A percentile compares a stretch with the other conserved stretches of the same genome.
phyloP scores from a whole-genome alignment of 2,329 filamentous ascomycete genomes.

The Phialophora expanda region DNA sequence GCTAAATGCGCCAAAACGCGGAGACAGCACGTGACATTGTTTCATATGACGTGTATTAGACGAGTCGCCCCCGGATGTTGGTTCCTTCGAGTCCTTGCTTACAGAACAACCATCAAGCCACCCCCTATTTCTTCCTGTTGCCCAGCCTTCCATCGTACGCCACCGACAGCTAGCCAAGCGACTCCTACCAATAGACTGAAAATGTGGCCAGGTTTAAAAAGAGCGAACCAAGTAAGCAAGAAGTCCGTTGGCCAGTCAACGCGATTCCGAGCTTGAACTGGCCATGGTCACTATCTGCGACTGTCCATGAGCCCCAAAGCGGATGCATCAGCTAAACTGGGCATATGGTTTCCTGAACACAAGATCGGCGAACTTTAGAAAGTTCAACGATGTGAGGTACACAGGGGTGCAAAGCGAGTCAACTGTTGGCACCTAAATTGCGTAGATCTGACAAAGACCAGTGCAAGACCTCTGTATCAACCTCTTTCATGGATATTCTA shows the following conservation, averaged over 20 bases:
- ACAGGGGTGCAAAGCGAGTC: too few relatives aligned
- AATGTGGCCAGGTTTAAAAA: not conserved
- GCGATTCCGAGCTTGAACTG: not conserved
- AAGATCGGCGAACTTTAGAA: not conserved
- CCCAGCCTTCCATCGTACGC: not conserved
- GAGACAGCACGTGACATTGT: not conserved
- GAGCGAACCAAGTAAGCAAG: not conserved
- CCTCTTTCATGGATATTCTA: not conserved
- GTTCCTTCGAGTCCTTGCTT: not conserved
- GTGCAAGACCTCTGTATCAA: not conserved
- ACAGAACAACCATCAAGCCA: not conserved
- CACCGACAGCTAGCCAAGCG: not conserved
- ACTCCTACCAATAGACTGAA: not conserved
- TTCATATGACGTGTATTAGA: not conserved
- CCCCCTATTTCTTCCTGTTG: not conserved
- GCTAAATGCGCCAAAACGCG: not conserved
- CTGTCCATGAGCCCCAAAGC: not conserved
- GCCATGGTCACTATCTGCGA: not conserved
- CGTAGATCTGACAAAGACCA: too few relatives aligned
- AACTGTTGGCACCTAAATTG: not conserved
- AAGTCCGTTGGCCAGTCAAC: not conserved
- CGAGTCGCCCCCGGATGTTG: not conserved
- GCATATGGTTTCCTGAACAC: not conserved
- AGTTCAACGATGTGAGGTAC: not conserved
- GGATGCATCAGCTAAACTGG: not conserved